phyloP scores from a whole-genome alignment of 202 grass and related monocot genomes.

The Miscanthus sacchariflorus region DNA sequence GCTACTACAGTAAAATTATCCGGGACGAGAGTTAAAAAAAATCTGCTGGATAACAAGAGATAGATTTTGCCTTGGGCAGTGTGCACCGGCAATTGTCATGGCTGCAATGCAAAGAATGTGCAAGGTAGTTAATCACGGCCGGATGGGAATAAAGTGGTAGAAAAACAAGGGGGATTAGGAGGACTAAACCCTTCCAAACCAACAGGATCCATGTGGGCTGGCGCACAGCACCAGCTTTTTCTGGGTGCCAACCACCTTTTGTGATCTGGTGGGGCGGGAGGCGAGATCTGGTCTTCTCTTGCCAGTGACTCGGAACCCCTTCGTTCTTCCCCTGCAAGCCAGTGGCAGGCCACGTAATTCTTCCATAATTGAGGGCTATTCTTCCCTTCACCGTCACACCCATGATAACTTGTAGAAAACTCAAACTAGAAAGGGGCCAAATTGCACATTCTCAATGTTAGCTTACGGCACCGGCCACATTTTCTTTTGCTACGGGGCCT shows the following conservation, averaged over 20 bases:
- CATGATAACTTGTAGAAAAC: neutral
- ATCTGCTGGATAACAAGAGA: too few species aligned
- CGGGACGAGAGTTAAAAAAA: neutral
- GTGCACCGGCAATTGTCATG: constrained; percentile 16
- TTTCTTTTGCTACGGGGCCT: too few species aligned
- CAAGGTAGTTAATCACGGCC: neutral
- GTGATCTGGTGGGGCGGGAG: constrained; percentile 21
- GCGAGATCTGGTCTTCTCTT: constrained; percentile 43
- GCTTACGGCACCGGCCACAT: too few species aligned
- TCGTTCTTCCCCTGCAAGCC: constrained; percentile 28
- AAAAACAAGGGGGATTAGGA: neutral
- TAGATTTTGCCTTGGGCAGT: neutral
- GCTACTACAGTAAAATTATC: neutral
- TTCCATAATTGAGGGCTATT: constrained; percentile 38
- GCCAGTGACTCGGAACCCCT: neutral
- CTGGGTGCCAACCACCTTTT: constrained; percentile 42
- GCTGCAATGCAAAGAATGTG: constrained; percentile 21
- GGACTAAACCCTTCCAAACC: constrained; percentile 39
- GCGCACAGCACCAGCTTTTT: constrained; percentile 51
- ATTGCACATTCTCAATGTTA: neutral
- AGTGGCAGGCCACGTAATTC: constrained; percentile 48
- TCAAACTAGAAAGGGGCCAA: neutral
- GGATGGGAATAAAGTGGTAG: constrained; percentile 35
- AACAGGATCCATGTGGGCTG: constrained; percentile 56
- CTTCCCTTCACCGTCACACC: neutral